phyloP scores from a whole-genome alignment of 768 basidiomycete species.

The Xerocomus potaroensis region DNA sequence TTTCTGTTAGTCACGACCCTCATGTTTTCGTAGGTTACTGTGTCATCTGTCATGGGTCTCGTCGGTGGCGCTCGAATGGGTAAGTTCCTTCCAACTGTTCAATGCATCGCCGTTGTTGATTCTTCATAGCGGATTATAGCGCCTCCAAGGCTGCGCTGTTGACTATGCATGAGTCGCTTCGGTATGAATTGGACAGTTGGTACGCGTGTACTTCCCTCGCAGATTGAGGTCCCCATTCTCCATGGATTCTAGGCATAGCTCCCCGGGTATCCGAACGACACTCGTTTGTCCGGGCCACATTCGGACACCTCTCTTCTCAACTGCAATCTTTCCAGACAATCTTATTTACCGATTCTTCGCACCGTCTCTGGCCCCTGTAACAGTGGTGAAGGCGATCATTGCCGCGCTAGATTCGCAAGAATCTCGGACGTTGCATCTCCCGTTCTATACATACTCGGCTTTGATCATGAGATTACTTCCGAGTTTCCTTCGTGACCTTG shows the following conservation, averaged over 20 bases:
- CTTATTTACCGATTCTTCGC: conserved; percentile 65
- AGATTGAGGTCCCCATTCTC: neutral
- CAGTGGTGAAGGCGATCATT: conserved; percentile 79
- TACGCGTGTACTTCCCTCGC: conserved; percentile 28
- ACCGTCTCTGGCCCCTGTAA: conserved; percentile 68
- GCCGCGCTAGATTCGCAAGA: conserved; percentile 77
- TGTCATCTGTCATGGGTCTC: conserved; percentile 72
- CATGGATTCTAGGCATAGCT: conserved; percentile 49
- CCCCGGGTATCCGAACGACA: conserved; percentile 81
- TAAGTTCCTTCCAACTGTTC: conserved; percentile 35
- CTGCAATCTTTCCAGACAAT: conserved; percentile 44
- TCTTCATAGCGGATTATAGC: conserved; percentile 70
- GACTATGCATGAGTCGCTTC: conserved; percentile 75
- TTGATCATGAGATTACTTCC: conserved; percentile 57
- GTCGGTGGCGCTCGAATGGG: conserved; percentile 73
- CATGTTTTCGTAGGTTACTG: conserved; percentile 52
- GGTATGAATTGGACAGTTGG: conserved; percentile 83
- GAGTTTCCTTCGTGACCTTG: conserved; percentile 69
- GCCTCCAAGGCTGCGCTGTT: conserved; percentile 91
- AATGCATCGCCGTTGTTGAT: conserved; percentile 6
- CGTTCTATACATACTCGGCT: conserved; percentile 64
- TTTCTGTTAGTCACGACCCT: conserved; percentile 1
- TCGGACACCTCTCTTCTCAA: conserved; percentile 73
- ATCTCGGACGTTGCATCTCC: conserved; percentile 63
- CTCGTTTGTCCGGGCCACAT: conserved; percentile 80